Percentiles rank a stretch among this genome's conserved stretches.
Evolutionary conservation across 2,329 filamentous ascomycete species (phyloP).

Genomic region (Aspergillus ibericus): DNA sequence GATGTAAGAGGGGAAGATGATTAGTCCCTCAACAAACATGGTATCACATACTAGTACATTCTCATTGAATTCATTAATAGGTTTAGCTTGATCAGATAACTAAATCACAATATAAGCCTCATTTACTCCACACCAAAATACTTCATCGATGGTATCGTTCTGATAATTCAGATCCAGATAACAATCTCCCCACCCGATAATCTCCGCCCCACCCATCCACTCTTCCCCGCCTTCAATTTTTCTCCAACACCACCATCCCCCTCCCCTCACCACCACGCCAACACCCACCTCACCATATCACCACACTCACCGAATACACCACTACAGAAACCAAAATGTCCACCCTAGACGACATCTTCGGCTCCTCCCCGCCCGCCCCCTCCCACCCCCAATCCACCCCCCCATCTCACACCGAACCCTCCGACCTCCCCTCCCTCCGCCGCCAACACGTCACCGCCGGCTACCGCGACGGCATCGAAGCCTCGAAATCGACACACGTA

Average conservation of each 20-base stretch:
- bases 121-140: too few relatives aligned
- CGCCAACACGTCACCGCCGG: slow-evolving; percentile 78
- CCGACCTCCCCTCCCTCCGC: slow-evolving; percentile 74
- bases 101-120: too few relatives aligned
- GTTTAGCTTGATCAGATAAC: too few relatives aligned
- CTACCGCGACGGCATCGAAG: slow-evolving; percentile 82
- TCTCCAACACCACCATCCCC: neutral
- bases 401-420: slow-evolving; percentile 44
- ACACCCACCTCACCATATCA: neutral
- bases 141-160: too few relatives aligned
- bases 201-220: neutral
- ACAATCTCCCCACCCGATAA: neutral
- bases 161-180: neutral
- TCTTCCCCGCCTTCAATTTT: neutral
- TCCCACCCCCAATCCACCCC: neutral
- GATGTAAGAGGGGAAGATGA: too few relatives aligned
- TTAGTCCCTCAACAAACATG: too few relatives aligned
- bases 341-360: slow-evolving; percentile 45
- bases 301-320: neutral
- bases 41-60: too few relatives aligned
- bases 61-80: too few relatives aligned
- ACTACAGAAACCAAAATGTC: slow-evolving; percentile 10
- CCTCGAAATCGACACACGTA: slow-evolving; percentile 72
- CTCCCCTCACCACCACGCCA: neutral
- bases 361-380: slow-evolving; percentile 34